These are phyloP conservation scores for Fusarium odoratissimum DNA, from an alignment of 2,329 filamentous ascomycete genomes.

Conservation along the genomic window DNA sequence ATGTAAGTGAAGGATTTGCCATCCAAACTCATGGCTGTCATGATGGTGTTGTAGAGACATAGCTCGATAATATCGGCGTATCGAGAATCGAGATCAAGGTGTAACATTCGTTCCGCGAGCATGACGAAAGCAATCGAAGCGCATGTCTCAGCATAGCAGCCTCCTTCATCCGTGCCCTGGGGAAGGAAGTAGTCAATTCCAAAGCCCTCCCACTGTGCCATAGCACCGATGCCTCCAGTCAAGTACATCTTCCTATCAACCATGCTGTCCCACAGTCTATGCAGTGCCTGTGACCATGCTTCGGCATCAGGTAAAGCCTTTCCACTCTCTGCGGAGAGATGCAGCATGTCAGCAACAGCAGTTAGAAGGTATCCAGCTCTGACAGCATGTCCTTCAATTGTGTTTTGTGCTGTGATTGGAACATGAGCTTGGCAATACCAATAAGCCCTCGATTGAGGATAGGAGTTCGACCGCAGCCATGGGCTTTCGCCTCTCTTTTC, in stretches of 20 bases:
- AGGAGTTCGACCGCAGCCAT: conserved; percentile 61
- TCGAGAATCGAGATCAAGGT: conserved; percentile 62
- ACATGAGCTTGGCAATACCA: conserved; percentile 69
- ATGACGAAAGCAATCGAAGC: conserved; percentile 63
- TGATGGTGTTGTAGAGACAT: conserved; percentile 69
- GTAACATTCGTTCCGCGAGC: conserved; percentile 66
- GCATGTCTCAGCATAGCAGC: conserved; percentile 27
- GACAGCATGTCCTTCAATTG: conserved; percentile 66
- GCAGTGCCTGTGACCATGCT: conserved; percentile 53
- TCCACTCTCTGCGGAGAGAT: conserved; percentile 22
- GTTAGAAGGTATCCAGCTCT: conserved; percentile 71
- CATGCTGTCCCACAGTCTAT: conserved; percentile 68
- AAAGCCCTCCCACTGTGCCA: conserved; percentile 47
- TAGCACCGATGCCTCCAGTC: conserved; percentile 68
- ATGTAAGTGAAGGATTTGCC: conserved; percentile 70
- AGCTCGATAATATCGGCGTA: conserved; percentile 71
- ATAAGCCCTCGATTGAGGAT: conserved; percentile 52
- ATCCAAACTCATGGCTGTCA: conserved; percentile 67
- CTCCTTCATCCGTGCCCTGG: conserved; percentile 19
- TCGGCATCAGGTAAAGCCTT: conserved; percentile 33
- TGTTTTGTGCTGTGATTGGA: conserved; percentile 58
- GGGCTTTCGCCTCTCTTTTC: conserved; percentile 60
- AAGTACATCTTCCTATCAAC: conserved; percentile 67
- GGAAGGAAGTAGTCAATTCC: conserved; percentile 34
- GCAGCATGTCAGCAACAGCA: conserved; percentile 64